Conservation (phyloP, 495 filamentous ascomycete species). For the Lophiostoma macrostomum region DNA sequence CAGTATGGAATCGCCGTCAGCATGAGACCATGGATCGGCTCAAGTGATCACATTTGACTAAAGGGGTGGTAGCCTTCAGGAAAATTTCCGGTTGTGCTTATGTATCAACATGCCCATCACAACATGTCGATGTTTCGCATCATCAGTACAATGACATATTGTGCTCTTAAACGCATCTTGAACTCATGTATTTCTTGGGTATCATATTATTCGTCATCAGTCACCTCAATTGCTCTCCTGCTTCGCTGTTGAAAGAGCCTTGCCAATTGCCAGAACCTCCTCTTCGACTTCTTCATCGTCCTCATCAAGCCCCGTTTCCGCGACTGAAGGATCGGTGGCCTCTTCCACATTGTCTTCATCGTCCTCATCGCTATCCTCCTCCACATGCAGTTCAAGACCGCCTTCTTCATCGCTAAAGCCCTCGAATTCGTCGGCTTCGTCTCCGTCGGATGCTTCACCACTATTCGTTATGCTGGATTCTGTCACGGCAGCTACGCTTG, state of each 20-base stretch:
- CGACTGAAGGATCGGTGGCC: not conserved
- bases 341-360: conserved; percentile 8
- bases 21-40: too few relatives aligned
- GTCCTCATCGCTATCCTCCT: conserved; percentile 10
- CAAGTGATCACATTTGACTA: too few relatives aligned
- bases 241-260: conserved; percentile 21
- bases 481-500: conserved; percentile 39
- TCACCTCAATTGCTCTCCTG: conserved; percentile 6
- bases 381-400: conserved; percentile 28
- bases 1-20: too few relatives aligned
- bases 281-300: conserved; percentile 24
- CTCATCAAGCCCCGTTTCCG: not conserved
- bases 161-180: not conserved
- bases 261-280: conserved; percentile 26
- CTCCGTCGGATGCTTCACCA: conserved; percentile 29
- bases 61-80: too few relatives aligned
- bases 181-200: not conserved
- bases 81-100: too few relatives aligned
- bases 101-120: too few relatives aligned
- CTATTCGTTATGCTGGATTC: conserved; percentile 23
- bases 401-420: conserved; percentile 52
- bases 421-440: conserved; percentile 47
- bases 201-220: conserved; percentile 15
- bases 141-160: too few relatives aligned
- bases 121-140: too few relatives aligned